Conservation (phyloP, 108 stramenopile genomes). For the Bacterosira constricta region DNA sequence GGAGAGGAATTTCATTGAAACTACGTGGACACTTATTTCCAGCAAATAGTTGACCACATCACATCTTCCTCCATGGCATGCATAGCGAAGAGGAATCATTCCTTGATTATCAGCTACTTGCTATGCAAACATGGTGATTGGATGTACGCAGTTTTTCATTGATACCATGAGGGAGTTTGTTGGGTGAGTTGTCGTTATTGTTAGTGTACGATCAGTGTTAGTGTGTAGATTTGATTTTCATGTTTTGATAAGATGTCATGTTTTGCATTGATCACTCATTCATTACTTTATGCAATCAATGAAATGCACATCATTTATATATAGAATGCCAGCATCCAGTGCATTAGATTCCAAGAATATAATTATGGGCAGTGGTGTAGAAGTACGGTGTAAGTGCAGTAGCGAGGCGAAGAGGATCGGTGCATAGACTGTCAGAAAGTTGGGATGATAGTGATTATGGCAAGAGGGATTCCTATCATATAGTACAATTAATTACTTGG, state of each 20-base stretch:
- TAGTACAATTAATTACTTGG: too few species aligned
- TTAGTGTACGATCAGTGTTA: background rate
- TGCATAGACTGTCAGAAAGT: constrained; percentile 33
- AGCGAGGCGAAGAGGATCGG: constrained; percentile 55
- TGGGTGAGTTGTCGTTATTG: constrained; percentile 60
- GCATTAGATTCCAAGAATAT: constrained; percentile 64
- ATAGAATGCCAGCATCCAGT: constrained; percentile 77
- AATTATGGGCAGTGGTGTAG: constrained; percentile 58
- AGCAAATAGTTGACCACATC: too few species aligned
- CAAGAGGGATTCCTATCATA: constrained; percentile 33
- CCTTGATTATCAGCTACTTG: too few species aligned
- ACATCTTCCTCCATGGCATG: too few species aligned
- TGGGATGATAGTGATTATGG: constrained; percentile 52
- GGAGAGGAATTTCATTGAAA: too few species aligned
- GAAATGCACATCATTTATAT: too few species aligned
- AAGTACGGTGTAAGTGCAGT: constrained; percentile 58
- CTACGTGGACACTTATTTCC: too few species aligned
- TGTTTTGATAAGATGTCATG: background rate
- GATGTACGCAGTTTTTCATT: constrained; percentile 78
- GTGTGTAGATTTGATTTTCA: background rate
- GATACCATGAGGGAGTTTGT: constrained; percentile 76
- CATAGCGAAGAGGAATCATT: too few species aligned
- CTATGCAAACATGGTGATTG: too few species aligned
- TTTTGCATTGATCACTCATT: background rate
- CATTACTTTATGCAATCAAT: too few species aligned